Base-by-base conservation (phyloP, 1,284 basidiomycete species). In the Cutaneotrichosporon sp. region DNA sequence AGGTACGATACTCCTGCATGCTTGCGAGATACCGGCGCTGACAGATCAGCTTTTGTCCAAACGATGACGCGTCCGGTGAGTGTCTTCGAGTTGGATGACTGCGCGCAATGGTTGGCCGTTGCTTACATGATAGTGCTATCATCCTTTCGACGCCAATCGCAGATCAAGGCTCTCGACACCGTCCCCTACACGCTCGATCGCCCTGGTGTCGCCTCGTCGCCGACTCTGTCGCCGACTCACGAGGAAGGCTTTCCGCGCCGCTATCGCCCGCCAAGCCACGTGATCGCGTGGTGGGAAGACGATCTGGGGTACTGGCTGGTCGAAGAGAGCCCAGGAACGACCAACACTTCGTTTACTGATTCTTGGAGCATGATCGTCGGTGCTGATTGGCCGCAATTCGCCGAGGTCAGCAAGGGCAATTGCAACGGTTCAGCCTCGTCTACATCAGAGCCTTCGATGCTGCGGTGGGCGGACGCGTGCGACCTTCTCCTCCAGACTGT, bases 221-320 rank as follows among this genome's bases (percentile, higher is more conserved):
- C 51, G 16, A 53, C 51, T 18, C 31, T 53, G 11, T 53, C 31
- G 1, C 13, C 18, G 7, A 13, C 11, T 9, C 26, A 31, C 30
- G 18, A 53, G 18, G 31, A 53, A 8, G 51, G 52, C 16, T 22
- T 22, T 16, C 60, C 59, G 4, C 50, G 66, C 11, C 60, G 64
- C 2, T 67, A 52, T 46, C 68, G 64, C 5, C 60, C 64, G 0
- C 62, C 63, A 11, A 22, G 30, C 6, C 46, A 40, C 9, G 55
- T 72, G 1, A 5, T 74, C 5, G 75, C 71, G 0, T 76, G 73
- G 73, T 76, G 73, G 73, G 75, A 76, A 46, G 73, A 75, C 56
- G 68, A 58, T 3, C 40, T 65, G 4, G 75, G 75, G 1, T 61
- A 65, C 18, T 76, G 75, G 75, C 52, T 73, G 40, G 34, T 74